Base-by-base conservation (phyloP, 768 basidiomycete genomes). In the Pisolithus microcarpus region DNA sequence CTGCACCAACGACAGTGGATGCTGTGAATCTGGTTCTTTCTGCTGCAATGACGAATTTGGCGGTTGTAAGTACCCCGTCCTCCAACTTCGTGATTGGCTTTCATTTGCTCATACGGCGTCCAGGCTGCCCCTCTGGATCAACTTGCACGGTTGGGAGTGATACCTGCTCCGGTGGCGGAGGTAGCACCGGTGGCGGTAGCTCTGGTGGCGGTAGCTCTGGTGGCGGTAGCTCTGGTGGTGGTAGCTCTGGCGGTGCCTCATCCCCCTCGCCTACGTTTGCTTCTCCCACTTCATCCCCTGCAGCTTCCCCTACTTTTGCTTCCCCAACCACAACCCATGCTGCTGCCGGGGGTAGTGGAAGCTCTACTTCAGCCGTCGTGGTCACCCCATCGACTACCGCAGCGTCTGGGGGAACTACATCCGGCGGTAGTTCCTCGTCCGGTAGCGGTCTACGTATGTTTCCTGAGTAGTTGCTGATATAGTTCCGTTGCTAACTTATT, bases 41-140 rank as follows among this genome's bases (percentile, higher is more conserved):
- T 65, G 63, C 16, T 64, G 63, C 26, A 56, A 52, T 31, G 63
- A 64, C 36, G 43, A 43, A 8, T 31, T 43, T 26, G 63, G 63
- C 28, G 57, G 52, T 49, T 64, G 63, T 65, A 38, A 23, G 63
- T 58, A 10, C 7, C 26, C 26, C 38, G 23, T 26, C 43, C 28
- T 7, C 21, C 1, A 5, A 31, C 11, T 8, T 5, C 9, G 24
- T 10, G 13, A 23, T 2, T 16, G 30, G 31, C 36, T 36, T 9
- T 13, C 1, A 18, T 13, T 30, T 43, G 46, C 53, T 62, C 21
- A 57, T 19, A 18, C 5, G 8, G 31, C 15, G 9, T 26, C 1
- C 31, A 64, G 63, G 63, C 43, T 65, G 63, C 42, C 45, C 57
- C 9, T 18, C 3, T 9, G 60, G 58, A 13, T 18, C 30, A 8